Evolutionary conservation across 2,329 filamentous ascomycete species (phyloP).

Genomic region (Drechslerella coelobrocha): DNA sequence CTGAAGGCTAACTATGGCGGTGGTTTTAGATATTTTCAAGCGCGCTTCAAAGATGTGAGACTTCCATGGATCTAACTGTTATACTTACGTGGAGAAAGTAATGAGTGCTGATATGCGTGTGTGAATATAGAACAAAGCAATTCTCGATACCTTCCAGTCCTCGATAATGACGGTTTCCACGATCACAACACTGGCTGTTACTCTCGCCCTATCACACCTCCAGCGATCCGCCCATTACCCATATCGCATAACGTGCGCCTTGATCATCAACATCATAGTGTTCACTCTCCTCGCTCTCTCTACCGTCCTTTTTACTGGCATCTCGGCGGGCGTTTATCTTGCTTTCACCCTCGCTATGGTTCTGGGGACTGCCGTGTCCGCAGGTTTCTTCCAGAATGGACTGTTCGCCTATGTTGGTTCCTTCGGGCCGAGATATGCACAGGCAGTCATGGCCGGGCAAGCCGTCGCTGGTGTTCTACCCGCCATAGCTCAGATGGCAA

Average conservation of each 20-base stretch:
- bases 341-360: constrained; percentile 83
- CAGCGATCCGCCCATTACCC: constrained; percentile 87
- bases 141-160: constrained; percentile 84
- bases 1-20: constrained; percentile 21
- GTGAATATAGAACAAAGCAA: constrained; percentile 64
- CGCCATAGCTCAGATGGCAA: constrained; percentile 82
- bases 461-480: constrained; percentile 90
- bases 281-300: constrained; percentile 82
- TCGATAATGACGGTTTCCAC: constrained; percentile 87
- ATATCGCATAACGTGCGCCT: constrained; percentile 77
- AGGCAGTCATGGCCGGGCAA: constrained; percentile 95
- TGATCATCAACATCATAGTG: constrained; percentile 76
- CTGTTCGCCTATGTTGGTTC: constrained; percentile 88
- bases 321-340: constrained; percentile 73
- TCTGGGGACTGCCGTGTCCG: constrained; percentile 76
- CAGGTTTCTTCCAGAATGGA: constrained; percentile 89
- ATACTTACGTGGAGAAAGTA: background rate
- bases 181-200: constrained; percentile 76
- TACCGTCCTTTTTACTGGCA: constrained; percentile 71
- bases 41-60: constrained; percentile 70
- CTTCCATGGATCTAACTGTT: background rate
- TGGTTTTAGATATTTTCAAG: constrained; percentile 74
- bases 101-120: background rate
- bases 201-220: constrained; percentile 71
- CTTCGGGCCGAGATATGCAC: constrained; percentile 89